These are phyloP conservation scores for Ailanthus altissimus DNA, from an alignment of 345 rosid genomes.

Conservation along the genomic window DNA sequence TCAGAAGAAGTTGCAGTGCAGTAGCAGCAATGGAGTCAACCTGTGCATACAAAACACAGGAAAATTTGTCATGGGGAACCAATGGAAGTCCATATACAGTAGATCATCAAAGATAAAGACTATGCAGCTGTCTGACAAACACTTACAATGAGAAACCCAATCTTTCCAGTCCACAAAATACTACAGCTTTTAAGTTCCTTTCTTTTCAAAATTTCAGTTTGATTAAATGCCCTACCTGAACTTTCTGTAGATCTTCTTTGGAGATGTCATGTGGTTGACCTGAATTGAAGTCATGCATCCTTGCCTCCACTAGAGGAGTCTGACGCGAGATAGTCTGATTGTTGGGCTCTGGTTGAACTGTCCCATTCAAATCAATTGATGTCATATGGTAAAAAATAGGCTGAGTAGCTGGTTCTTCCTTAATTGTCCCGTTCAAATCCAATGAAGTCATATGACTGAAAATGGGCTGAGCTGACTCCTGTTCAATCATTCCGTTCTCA, in stretches of 20 bases:
- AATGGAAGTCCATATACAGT: not conserved
- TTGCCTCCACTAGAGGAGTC: conserved; percentile 35
- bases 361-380: conserved; percentile 66
- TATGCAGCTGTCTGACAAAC: not conserved
- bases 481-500: conserved; percentile 55
- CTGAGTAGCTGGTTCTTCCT: conserved; percentile 43
- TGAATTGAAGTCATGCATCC: conserved; percentile 35
- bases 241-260: conserved; percentile 65
- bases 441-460: conserved; percentile 32
- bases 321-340: conserved; percentile 37
- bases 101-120: not conserved
- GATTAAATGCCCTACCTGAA: conserved; percentile 52
- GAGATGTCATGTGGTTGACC: conserved; percentile 51
- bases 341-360: conserved; percentile 43
- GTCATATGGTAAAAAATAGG: conserved; percentile 35
- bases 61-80: not conserved
- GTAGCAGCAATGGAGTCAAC: conserved; percentile 70
- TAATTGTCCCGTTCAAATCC: conserved; percentile 63
- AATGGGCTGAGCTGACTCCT: conserved; percentile 35
- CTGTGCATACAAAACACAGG: conserved; percentile 43
- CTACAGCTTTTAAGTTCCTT: not conserved
- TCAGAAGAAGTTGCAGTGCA: conserved; percentile 89
- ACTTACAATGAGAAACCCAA: not conserved
- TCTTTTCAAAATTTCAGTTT: not conserved
- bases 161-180: not conserved